A percentile compares a stretch with the other conserved stretches of the same genome.
Evolutionary conservation across 192 early-diverging fungal genomes (phyloP).

Genomic region (Linnemannia elongata): DNA sequence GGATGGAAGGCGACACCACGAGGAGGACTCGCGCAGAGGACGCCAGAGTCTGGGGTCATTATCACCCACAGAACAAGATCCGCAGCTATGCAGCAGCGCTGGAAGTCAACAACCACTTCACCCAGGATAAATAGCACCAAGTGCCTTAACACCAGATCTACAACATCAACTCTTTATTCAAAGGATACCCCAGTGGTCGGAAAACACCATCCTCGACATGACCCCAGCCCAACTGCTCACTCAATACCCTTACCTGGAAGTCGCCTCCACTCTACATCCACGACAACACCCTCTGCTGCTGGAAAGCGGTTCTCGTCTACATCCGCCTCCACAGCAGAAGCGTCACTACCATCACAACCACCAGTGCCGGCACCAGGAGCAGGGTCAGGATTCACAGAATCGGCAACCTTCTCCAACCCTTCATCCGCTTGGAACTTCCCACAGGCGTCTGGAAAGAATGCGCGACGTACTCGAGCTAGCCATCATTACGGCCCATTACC

Average conservation of each 20-base stretch:
- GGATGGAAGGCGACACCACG: not conserved
- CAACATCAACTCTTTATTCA: not conserved
- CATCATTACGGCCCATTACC: slow-evolving; percentile 24
- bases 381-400: not conserved
- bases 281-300: not conserved
- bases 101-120: not conserved
- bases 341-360: not conserved
- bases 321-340: not conserved
- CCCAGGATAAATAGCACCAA: not conserved
- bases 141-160: not conserved
- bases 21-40: not conserved
- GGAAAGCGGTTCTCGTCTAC: not conserved
- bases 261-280: not conserved
- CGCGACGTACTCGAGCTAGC: not conserved
- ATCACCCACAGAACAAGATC: not conserved
- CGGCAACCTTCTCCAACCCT: not conserved
- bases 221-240: not conserved
- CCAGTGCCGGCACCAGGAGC: not conserved
- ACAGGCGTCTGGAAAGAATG: not conserved
- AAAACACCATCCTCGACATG: slow-evolving; percentile 12
- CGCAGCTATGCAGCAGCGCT: not conserved
- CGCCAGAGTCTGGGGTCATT: not conserved
- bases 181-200: slow-evolving; percentile 5
- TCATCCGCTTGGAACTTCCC: slow-evolving; percentile 30
- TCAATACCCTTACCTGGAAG: not conserved